Evolutionary conservation across 805 yeast species (phyloP), one percentile per base, ranked within the genome.

Genomic region (Debaryomyces castellii): DNA sequence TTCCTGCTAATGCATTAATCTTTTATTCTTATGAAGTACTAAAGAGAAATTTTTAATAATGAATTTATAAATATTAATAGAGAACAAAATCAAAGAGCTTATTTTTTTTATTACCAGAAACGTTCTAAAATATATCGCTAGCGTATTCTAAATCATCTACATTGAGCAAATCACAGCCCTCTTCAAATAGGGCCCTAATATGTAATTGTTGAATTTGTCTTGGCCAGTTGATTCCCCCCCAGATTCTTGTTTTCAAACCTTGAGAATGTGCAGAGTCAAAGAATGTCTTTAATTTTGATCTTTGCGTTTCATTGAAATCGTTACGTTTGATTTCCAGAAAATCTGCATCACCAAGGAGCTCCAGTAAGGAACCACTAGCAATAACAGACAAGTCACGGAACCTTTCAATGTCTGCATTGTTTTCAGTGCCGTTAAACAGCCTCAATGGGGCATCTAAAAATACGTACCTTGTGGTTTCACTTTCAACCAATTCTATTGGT

Each of bases 1-100:
- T 88, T 1, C 98, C 98, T 0, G 90, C 97, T 2, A 88, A 89
- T 58, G 97, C 97, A 1, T 74, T 84, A 7, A 89, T 91, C 23
- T 92, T 92, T 67, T 81, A 85, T 54, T 76, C 83, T 3, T 91
- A 89, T 60, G 97, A 91, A 57, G 66, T 77, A 23, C 55, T 83
- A 49, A 82, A 80, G 59, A 57, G 64, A 45, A 50, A 53, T 51
- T 51, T 64, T 40, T 58, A 51, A 45, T 33, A 35, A 7, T n/a
- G 30, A 21, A 20, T 34, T 24, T 25, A 18, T 14, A 38, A 39
- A 30, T 27, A 28, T 39, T n/a, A 39, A 16, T 27, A n/a, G 17
- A 24, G 27, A 14, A 34, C 32, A 33, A 38, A 38, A 20, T 37
- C 28, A 37, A 8, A n/a, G 8, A 4, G 14, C 12, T 5, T 6